Evolutionary conservation across 352 stramenopile genomes (phyloP), one percentile per base, ranked within the genome.

Genomic region (Globisporangium yorkense): DNA sequence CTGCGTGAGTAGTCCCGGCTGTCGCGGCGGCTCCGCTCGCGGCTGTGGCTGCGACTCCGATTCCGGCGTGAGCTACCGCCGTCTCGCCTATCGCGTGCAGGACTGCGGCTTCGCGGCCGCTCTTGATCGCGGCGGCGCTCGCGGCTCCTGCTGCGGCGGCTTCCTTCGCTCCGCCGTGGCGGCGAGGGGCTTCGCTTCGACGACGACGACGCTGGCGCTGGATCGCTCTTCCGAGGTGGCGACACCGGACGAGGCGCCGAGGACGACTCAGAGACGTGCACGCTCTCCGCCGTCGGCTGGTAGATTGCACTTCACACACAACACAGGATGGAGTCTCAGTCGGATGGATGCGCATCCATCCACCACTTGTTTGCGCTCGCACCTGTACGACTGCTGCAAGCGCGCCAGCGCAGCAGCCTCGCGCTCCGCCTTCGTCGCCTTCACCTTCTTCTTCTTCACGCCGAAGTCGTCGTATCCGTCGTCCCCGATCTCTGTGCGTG

Each of bases 391-490:
- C 40, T 92, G 80, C 58, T 90, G 80, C 45, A 94, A 53, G 31
- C 84, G 77, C 56, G 82, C 82, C 12, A 94, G 74, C 33, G 84
- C 84, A n/a, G 84, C 84, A 16, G 82, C 84, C 60, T 94, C 84
- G 7, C 82, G 77, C 55, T 94, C 82, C 9, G 82, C 74, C 56
- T 90, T 88, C 3, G 78, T 84, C 2, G 75, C 77, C 64, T 84
- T 90, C 16, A 75, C 74, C 63, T 71, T 85, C 72, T 89, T 90
- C 60, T 90, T 93, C 69, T 75, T 90, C 61, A 89, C 62, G 35
- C 83, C 85, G 66, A 94, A 94, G 61, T 94, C 85, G 57, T 94
- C 85, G 69, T 94, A 94, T 45, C 85, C 85, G 60, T 94, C 85
- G 59, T 94, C 83, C 7, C 71, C 85, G 12, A 94, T 75, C 65